A percentile compares a stretch with the other conserved stretches of the same genome.
Evolutionary conservation across 192 early-diverging fungal species (phyloP).

Genomic region (Oehlia diaphana): DNA sequence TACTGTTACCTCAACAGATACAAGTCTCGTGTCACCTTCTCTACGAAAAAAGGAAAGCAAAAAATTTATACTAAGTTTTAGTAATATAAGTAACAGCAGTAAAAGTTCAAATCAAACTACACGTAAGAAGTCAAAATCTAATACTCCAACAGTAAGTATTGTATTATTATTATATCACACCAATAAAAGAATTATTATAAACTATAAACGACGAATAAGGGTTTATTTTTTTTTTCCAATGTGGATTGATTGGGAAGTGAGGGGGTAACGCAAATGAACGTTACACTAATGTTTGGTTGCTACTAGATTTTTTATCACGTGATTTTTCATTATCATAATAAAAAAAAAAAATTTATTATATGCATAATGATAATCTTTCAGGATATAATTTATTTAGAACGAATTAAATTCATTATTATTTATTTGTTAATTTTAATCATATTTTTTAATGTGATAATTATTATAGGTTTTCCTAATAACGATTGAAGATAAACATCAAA

Average conservation of each 20-base stretch:
- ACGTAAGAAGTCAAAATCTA: conserved; percentile 2
- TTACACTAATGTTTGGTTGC: too few species aligned
- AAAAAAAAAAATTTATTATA: too few species aligned
- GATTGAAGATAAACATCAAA: conserved; percentile 35
- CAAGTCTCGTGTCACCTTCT: neutral
- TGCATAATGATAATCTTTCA: too few species aligned
- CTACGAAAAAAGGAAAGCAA: conserved; percentile 14
- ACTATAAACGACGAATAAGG: neutral
- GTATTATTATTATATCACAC: conserved; percentile 1
- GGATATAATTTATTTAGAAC: neutral
- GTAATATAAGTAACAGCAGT: neutral
- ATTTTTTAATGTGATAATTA: neutral
- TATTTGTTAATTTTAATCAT: too few species aligned
- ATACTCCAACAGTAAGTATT: conserved; percentile 23
- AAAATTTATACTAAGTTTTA: conserved; percentile 14
- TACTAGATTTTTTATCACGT: too few species aligned
- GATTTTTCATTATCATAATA: too few species aligned
- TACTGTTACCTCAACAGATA: neutral
- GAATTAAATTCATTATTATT: neutral
- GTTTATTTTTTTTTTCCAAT: too few species aligned
- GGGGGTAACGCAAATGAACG: too few species aligned
- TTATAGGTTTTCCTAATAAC: conserved; percentile 45
- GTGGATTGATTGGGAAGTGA: too few species aligned
- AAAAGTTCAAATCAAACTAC: neutral
- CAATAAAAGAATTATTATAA: conserved; percentile 13